A percentile compares a stretch with the other conserved stretches of the same genome.
phyloP scores from a whole-genome alignment of 1,284 basidiomycete species.

The Leccinum subatratum region DNA sequence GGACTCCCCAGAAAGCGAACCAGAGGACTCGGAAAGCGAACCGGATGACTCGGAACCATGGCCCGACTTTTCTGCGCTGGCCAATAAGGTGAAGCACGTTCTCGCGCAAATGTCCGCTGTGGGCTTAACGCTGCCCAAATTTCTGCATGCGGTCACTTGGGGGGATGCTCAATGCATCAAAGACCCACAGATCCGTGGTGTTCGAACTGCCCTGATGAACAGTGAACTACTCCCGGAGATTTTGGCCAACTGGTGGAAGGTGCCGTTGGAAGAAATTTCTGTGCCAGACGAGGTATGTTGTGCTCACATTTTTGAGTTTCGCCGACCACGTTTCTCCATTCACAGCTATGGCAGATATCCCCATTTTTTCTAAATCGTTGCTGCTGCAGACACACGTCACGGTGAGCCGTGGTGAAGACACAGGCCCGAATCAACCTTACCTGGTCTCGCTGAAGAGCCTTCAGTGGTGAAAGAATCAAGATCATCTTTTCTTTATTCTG shows the following conservation, averaged over 20 bases:
- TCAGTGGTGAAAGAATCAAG: background rate
- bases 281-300: background rate
- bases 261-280: background rate
- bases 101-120: background rate
- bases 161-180: background rate
- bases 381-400: background rate
- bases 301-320: background rate
- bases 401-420: background rate
- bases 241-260: background rate
- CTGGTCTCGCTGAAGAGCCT: background rate
- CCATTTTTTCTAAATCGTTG: background rate
- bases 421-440: background rate
- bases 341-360: background rate
- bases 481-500: background rate
- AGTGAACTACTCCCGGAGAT: background rate
- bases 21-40: background rate
- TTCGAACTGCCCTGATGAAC: background rate
- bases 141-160: background rate
- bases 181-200: background rate
- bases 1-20: no score
- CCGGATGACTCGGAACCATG: background rate
- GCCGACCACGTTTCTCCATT: background rate
- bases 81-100: background rate
- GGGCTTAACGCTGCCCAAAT: background rate
- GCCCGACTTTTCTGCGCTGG: background rate